Conservation (phyloP, 1,284 basidiomycete species). For the Moniliella sp. region DNA sequence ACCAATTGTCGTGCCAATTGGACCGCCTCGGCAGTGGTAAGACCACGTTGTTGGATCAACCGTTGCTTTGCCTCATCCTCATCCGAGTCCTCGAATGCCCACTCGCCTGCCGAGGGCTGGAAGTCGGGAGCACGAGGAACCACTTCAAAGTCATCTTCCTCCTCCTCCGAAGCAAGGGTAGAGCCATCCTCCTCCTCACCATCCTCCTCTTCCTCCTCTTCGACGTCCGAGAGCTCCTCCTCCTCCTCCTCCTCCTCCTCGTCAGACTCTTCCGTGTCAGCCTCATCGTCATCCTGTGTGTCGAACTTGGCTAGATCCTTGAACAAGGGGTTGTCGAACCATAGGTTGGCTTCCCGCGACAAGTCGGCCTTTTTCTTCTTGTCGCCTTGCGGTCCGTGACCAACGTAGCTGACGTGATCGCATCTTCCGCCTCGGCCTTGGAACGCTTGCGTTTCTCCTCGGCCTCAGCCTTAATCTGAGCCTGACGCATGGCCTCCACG, state of each 20-base stretch:
- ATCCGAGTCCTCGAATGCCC: slow-evolving; percentile 40
- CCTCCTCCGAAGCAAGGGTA: slow-evolving; percentile 12
- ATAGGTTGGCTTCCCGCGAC: slow-evolving; percentile 46
- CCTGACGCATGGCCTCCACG: neutral
- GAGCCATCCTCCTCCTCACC: slow-evolving; percentile 19
- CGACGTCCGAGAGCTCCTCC: slow-evolving; percentile 4
- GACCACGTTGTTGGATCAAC: slow-evolving; percentile 57
- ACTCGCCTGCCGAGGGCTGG: neutral
- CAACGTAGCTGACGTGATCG: slow-evolving; percentile 8
- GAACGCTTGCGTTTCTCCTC: slow-evolving; percentile 11
- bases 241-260: slow-evolving; percentile 8
- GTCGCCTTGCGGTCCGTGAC: slow-evolving; percentile 11
- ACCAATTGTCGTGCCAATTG: slow-evolving; percentile 76
- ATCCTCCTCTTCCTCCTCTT: slow-evolving; percentile 32
- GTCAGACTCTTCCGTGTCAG: slow-evolving; percentile 30
- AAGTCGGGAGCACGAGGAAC: slow-evolving; percentile 12
- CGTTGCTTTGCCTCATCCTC: slow-evolving; percentile 52
- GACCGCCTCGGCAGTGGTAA: slow-evolving; percentile 73
- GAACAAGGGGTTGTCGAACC: slow-evolving; percentile 92
- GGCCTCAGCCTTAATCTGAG: neutral
- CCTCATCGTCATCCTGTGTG: slow-evolving; percentile 37
- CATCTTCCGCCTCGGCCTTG: slow-evolving; percentile 3
- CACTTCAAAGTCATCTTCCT: slow-evolving; percentile 18
- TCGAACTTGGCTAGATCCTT: slow-evolving; percentile 46
- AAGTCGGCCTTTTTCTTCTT: slow-evolving; percentile 12